These are phyloP conservation scores for Paramecium pentaurelia DNA, from an alignment of 73 alveolate genomes.

Conservation along the genomic window DNA sequence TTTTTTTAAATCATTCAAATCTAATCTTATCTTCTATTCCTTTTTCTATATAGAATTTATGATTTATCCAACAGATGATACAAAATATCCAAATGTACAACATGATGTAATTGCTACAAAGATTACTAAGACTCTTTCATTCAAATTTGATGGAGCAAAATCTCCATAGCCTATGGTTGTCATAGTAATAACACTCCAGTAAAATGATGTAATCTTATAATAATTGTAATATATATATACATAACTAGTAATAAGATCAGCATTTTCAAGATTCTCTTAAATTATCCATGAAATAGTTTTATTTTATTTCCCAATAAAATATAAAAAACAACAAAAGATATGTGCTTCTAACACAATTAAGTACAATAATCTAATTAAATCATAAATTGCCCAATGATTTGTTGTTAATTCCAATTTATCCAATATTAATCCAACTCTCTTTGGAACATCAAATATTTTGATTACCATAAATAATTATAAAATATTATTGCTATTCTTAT, in stretches of 20 bases:
- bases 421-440: not conserved
- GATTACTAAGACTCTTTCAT: conserved; percentile 20
- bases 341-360: not conserved
- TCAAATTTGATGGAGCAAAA: conserved; percentile 1
- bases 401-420: conserved; percentile 28
- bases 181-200: conserved; percentile 52
- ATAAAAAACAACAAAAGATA: not conserved
- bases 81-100: conserved; percentile 40
- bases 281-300: not conserved
- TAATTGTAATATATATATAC: not conserved
- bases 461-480: not conserved
- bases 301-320: not conserved
- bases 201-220: not conserved
- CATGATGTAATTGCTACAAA: conserved; percentile 41
- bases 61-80: conserved; percentile 26
- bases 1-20: not conserved
- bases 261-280: not conserved
- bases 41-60: not conserved
- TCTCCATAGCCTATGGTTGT: conserved; percentile 62
- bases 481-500: not conserved
- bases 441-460: conserved; percentile 11
- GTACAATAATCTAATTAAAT: not conserved
- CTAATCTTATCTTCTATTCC: not conserved
- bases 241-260: not conserved
- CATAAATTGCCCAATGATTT: conserved; percentile 10